Percentiles rank a stretch among this genome's conserved stretches.
These are phyloP conservation scores for Parsonsia alboflavescens DNA, from an alignment of 257 asterid genomes.

Conservation along the genomic window DNA sequence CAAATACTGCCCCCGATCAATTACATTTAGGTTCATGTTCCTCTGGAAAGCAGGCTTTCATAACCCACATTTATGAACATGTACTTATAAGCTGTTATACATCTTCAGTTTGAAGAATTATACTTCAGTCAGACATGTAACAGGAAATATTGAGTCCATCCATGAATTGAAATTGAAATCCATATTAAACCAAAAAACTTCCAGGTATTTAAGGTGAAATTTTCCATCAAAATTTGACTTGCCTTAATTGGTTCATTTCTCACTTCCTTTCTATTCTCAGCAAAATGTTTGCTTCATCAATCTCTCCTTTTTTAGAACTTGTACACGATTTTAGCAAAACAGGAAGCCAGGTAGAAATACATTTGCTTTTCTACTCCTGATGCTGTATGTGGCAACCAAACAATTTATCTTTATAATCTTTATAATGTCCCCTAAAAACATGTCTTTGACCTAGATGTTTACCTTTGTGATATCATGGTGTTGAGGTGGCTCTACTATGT, in stretches of 20 bases:
- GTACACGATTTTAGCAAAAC: background rate
- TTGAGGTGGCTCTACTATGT: background rate
- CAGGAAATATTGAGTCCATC: background rate
- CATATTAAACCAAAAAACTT: background rate
- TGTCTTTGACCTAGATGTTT: background rate
- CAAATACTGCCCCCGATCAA: conserved; percentile 49
- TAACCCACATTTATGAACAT: background rate
- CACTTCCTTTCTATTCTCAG: background rate
- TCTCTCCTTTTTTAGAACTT: background rate
- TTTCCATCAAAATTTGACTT: background rate
- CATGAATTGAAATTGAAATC: too few species aligned
- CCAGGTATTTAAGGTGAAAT: background rate
- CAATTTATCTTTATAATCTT: background rate
- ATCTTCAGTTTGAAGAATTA: background rate
- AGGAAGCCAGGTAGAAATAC: too few species aligned
- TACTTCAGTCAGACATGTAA: background rate
- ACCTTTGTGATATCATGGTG: background rate
- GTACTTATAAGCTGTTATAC: conserved; percentile 29
- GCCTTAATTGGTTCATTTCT: background rate
- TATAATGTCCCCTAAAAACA: background rate
- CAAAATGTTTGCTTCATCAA: background rate
- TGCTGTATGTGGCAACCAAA: background rate
- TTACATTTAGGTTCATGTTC: conserved; percentile 54
- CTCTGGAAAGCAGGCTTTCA: conserved; percentile 50
- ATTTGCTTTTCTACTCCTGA: background rate